phyloP scores from a whole-genome alignment of 768 basidiomycete species.

The Leccinum uliginosum region DNA sequence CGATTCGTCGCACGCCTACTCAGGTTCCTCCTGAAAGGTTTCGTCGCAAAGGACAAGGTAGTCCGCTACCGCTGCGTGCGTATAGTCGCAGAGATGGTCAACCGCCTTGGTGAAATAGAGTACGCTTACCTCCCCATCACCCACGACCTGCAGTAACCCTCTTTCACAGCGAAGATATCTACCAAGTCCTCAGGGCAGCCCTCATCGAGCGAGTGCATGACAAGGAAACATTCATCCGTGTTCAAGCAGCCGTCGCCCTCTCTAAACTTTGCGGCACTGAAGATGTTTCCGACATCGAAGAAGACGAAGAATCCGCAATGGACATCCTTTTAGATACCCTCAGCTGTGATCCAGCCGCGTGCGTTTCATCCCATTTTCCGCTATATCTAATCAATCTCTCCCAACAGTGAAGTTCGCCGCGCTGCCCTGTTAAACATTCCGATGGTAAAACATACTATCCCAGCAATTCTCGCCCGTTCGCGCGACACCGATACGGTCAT shows the following conservation, averaged over 20 bases:
- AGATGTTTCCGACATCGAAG: conserved; percentile 52
- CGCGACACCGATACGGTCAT: conserved; percentile 74
- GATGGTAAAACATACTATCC: conserved; percentile 49
- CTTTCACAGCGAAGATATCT: conserved; percentile 67
- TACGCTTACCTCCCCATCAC: conserved; percentile 33
- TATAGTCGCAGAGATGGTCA: conserved; percentile 74
- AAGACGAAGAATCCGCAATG: conserved; percentile 40
- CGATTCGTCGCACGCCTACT: conserved; percentile 67
- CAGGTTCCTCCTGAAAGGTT: conserved; percentile 71
- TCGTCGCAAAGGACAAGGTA: conserved; percentile 81
- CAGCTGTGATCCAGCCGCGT: conserved; percentile 73
- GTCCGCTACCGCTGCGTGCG: conserved; percentile 79
- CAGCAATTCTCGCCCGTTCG: conserved; percentile 66
- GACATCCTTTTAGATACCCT: conserved; percentile 67
- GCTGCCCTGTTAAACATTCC: conserved; percentile 72
- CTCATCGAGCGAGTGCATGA: conserved; percentile 74
- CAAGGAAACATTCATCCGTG: conserved; percentile 72
- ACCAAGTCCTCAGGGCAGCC: conserved; percentile 50
- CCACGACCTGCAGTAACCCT: background rate
- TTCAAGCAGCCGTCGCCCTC: conserved; percentile 77
- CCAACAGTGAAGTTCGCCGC: conserved; percentile 78
- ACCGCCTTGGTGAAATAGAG: conserved; percentile 82
- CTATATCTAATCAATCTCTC: background rate
- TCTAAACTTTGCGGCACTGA: conserved; percentile 74
- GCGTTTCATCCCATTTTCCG: conserved; percentile 25